Evolutionary conservation across 202 grass and related monocot genomes (phyloP).

Genomic region (Panicum hallii): DNA sequence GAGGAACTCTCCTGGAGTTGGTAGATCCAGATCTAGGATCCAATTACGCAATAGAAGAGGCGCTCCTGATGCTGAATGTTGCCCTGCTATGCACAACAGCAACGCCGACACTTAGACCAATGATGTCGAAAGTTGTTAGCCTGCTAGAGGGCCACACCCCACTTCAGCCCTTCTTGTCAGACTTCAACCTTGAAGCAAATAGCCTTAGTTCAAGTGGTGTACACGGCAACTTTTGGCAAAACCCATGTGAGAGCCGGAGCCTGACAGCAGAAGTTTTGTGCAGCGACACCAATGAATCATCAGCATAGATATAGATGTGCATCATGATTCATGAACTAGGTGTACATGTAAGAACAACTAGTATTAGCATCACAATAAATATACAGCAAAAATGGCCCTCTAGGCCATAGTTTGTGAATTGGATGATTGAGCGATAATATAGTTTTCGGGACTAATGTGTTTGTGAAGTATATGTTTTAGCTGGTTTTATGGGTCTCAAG

Average conservation of each 20-base stretch:
- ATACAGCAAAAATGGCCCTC: no score
- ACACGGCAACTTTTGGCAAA: conserved; percentile 76
- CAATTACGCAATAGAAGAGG: conserved; percentile 79
- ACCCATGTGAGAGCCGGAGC: conserved; percentile 54
- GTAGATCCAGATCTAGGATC: conserved; percentile 78
- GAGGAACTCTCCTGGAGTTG: conserved; percentile 75
- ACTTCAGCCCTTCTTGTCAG: conserved; percentile 65
- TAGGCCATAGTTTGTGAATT: no score
- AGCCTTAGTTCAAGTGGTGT: conserved; percentile 49
- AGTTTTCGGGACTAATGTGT: no score
- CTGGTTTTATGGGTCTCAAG: no score
- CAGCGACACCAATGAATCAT: conserved; percentile 48
- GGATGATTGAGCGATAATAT: no score
- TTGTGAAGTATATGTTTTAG: no score
- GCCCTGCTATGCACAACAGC: conserved; percentile 79
- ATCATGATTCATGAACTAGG: conserved; percentile 30
- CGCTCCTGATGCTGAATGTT: conserved; percentile 74
- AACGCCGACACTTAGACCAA: conserved; percentile 86
- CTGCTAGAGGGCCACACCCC: conserved; percentile 73
- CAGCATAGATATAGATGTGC: conserved; percentile 31
- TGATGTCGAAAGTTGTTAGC: conserved; percentile 82
- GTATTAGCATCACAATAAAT: no score
- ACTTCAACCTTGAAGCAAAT: conserved; percentile 53
- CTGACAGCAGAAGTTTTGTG: conserved; percentile 47
- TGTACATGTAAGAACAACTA: conserved; percentile 41